Base-by-base conservation (phyloP, 345 rosid genomes). In the Capsella bursapastoris region DNA sequence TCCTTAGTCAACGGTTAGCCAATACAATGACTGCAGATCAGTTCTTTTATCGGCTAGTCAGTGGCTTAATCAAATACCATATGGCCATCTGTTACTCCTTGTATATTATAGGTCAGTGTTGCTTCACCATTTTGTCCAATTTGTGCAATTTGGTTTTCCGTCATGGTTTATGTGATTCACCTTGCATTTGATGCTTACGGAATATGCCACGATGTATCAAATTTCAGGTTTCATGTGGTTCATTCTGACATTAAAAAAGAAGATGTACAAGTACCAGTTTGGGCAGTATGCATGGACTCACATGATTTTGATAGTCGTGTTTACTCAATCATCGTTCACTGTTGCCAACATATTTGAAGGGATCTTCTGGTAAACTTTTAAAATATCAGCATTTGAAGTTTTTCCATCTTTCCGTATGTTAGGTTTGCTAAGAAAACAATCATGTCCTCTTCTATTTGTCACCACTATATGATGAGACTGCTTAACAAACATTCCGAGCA, bases 211-310 rank as follows among this genome's bases (percentile, higher is more conserved):
- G 3, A 27, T 66, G 52, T 27, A 61, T 43, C 59, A 18, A 57
- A 47, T 8, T 37, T 32, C 84, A 95, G 99, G 99, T 75, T 95
- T 95, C 78, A 87, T 95, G 85, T 95, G 99, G 99, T 95, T 95
- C 86, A 95, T 95, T 79, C 90, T 95, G 64, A 83, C 99, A 15
- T 75, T 95, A 52, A 95, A 95, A 83, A 95, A 90, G 96, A 89
- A 88, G 90, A 88, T 92, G 97, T 95, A 95, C 87, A 92, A 95
- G 91, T 95, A 95, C 90, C 99, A 95, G 83, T 95, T 95, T 89
- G 88, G 97, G 79, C 99, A 95, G 75, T 92, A 87, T 72, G 97
- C 99, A 37, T 95, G 99, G 99, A 95, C 97, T 11, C 99, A 95
- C 71, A 95, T 95, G 99, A 95, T 95, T 79, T 83, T 95, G 70